A percentile compares a stretch with the other conserved stretches of the same genome.
Evolutionary conservation across 1,284 basidiomycete species (phyloP).

Genomic region (Apiotrichum gamsii): DNA sequence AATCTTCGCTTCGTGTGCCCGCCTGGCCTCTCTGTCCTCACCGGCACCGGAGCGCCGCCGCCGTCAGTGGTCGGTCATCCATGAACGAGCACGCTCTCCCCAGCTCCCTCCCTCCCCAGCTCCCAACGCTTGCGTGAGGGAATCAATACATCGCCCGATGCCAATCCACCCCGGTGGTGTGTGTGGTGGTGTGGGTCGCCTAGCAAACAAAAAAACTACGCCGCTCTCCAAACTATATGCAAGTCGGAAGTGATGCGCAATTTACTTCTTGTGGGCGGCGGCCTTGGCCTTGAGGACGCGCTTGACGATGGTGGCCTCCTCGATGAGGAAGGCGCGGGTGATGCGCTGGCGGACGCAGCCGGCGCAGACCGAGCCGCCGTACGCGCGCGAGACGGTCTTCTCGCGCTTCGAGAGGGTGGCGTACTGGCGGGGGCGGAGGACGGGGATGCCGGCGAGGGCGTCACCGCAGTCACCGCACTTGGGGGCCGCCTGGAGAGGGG

Average conservation of each 20-base stretch:
- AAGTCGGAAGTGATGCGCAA: conserved; percentile 1
- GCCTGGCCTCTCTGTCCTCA: too few species aligned
- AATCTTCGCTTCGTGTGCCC: too few species aligned
- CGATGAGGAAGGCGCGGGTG: conserved; percentile 95
- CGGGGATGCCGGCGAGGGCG: conserved; percentile 84
- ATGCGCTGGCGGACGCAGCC: conserved; percentile 89
- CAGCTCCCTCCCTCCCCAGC: background rate
- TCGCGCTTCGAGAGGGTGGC: conserved; percentile 89
- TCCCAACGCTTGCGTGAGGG: conserved; percentile 15
- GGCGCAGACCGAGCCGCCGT: conserved; percentile 91
- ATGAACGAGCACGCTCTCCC: background rate
- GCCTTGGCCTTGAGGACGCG: conserved; percentile 85
- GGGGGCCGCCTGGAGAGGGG: conserved; percentile 54
- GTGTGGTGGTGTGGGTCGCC: too few species aligned
- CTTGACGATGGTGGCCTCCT: conserved; percentile 99
- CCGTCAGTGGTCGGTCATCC: too few species aligned
- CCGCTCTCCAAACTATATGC: background rate
- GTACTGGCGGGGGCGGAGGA: conserved; percentile 86
- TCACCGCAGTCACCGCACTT: conserved; percentile 97
- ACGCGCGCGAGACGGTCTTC: conserved; percentile 89
- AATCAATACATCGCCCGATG: conserved; percentile 26
- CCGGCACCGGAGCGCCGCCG: too few species aligned
- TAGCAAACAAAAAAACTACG: too few species aligned
- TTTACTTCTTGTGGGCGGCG: conserved; percentile 46
- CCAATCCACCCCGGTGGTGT: too few species aligned